These are phyloP conservation scores for Tremellales sp. DNA, from an alignment of 1,284 basidiomycete genomes.

Conservation along the genomic window DNA sequence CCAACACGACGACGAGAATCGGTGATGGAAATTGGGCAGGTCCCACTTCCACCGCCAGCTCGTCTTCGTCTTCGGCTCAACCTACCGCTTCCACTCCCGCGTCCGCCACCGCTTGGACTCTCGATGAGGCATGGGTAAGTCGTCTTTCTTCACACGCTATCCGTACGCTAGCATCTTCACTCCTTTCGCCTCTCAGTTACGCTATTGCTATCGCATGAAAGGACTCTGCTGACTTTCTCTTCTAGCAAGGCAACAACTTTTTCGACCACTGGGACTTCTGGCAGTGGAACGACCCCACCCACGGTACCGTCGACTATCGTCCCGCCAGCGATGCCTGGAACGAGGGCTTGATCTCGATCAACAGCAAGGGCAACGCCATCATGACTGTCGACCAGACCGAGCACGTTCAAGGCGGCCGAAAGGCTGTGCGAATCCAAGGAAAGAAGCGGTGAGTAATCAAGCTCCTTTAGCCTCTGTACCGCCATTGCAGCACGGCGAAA, in stretches of 20 bases:
- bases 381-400: conserved; percentile 80
- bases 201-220: not conserved
- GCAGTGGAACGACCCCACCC: conserved; percentile 67
- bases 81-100: conserved; percentile 3
- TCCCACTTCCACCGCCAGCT: conserved; percentile 3
- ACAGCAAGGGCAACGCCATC: conserved; percentile 65
- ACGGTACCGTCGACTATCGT: conserved; percentile 57
- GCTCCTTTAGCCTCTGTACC: not conserved
- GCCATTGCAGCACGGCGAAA: no score
- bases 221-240: not conserved
- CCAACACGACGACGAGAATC: conserved; percentile 9
- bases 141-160: conserved; percentile 1
- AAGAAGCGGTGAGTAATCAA: conserved; percentile 36
- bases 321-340: conserved; percentile 33
- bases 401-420: conserved; percentile 60
- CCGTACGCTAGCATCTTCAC: no score
- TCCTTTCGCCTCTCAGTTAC: not conserved
- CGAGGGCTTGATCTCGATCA: conserved; percentile 54
- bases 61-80: conserved; percentile 7
- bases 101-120: conserved; percentile 29
- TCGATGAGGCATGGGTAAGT: conserved; percentile 30
- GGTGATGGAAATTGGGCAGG: conserved; percentile 12
- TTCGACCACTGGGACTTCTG: conserved; percentile 79
- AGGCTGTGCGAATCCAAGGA: conserved; percentile 71
- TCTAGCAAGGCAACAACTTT: conserved; percentile 53